Percentiles rank a stretch among this genome's conserved stretches.
Conservation (phyloP, 495 filamentous ascomycete genomes). For the Parathielavia hyrcaniae region DNA sequence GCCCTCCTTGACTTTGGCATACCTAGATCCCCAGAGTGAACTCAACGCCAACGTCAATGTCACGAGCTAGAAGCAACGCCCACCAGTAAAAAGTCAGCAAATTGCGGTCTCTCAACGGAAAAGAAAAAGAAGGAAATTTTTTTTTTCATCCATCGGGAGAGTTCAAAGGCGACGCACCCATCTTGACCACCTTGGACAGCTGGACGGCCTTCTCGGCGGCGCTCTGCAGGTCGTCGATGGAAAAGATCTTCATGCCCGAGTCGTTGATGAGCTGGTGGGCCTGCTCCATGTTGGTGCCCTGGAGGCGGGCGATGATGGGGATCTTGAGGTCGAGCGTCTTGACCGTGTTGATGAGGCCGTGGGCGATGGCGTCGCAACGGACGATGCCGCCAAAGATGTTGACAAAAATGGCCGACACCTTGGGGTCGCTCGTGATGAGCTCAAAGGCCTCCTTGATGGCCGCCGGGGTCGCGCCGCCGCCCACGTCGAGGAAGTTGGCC, state of each 20-base stretch:
- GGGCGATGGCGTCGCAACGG: constrained; percentile 93
- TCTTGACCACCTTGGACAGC: constrained; percentile 98
- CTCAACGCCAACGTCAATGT: constrained; percentile 96
- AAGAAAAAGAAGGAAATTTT: neutral
- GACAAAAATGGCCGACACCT: constrained; percentile 98
- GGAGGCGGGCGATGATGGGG: constrained; percentile 90
- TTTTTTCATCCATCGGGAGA: constrained; percentile 15
- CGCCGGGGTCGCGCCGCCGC: constrained; percentile 90
- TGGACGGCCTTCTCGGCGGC: constrained; percentile 98
- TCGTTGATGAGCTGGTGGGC: constrained; percentile 96
- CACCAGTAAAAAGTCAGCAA: constrained; percentile 7
- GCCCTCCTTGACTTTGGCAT: too few species aligned
- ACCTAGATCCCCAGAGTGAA: constrained; percentile 89
- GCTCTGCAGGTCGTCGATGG: constrained; percentile 93
- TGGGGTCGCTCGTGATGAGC: constrained; percentile 95
- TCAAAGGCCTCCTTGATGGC: constrained; percentile 97
- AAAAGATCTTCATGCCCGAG: constrained; percentile 98
- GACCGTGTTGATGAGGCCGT: constrained; percentile 90
- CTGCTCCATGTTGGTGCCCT: constrained; percentile 97
- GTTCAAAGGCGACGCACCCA: constrained; percentile 53
- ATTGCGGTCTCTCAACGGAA: neutral
- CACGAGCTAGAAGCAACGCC: constrained; percentile 56
- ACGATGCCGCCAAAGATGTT: constrained; percentile 99
- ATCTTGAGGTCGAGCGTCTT: constrained; percentile 90
- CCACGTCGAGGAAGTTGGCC: constrained; percentile 98